Evolutionary conservation across 2,329 filamentous ascomycete species (phyloP).

Genomic region (Pseudocercospora fuligena): DNA sequence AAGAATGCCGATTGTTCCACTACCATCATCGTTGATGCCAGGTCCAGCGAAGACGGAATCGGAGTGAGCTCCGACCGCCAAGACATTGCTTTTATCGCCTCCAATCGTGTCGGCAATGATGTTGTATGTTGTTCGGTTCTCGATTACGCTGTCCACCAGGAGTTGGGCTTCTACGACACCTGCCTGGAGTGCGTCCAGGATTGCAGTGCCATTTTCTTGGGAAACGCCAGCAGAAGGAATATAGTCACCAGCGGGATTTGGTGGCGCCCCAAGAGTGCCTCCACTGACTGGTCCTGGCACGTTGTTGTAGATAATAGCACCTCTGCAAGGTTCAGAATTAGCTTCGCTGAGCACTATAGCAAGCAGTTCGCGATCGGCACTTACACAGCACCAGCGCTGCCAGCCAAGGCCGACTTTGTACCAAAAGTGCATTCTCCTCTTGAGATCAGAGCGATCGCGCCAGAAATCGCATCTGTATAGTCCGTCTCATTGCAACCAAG

Average conservation of each 20-base stretch:
- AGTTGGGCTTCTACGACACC: conserved; percentile 46
- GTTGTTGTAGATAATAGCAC: conserved; percentile 76
- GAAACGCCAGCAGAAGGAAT: conserved; percentile 72
- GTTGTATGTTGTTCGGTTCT: conserved; percentile 58
- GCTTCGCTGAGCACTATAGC: neutral
- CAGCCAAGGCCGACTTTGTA: conserved; percentile 70
- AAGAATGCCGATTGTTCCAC: conserved; percentile 65
- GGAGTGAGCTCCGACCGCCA: conserved; percentile 64
- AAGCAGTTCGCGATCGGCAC: neutral
- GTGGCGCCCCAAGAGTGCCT: conserved; percentile 72
- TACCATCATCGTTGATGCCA: conserved; percentile 80
- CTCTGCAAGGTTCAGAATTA: conserved; percentile 39
- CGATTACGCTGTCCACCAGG: conserved; percentile 50
- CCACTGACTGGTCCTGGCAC: conserved; percentile 53
- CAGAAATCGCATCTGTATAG: conserved; percentile 63
- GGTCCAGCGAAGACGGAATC: conserved; percentile 66
- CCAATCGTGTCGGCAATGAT: conserved; percentile 64
- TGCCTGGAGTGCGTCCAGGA: conserved; percentile 59
- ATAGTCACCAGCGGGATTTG: conserved; percentile 58
- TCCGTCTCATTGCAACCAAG: conserved; percentile 68
- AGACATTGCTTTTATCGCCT: conserved; percentile 63
- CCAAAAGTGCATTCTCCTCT: conserved; percentile 75
- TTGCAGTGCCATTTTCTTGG: conserved; percentile 61
- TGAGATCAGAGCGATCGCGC: conserved; percentile 71
- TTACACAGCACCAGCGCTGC: conserved; percentile 66